Percentiles rank a stretch among this genome's conserved stretches.
These are phyloP conservation scores for Senna tora DNA, from an alignment of 306 rosid genomes.

Conservation along the genomic window DNA sequence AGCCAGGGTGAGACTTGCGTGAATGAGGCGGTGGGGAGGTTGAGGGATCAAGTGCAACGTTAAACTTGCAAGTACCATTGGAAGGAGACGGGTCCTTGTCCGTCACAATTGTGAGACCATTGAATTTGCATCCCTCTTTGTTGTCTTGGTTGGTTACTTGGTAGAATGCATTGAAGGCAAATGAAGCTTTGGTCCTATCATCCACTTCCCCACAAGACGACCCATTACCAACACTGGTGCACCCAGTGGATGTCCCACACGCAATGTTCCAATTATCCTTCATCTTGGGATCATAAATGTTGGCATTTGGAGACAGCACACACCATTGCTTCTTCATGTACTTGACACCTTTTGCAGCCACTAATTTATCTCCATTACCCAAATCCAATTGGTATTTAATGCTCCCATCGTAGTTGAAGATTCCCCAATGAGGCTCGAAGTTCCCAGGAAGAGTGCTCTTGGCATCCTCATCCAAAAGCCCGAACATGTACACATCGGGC, in stretches of 20 bases:
- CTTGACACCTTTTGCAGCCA: slow-evolving; percentile 58
- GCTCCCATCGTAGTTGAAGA: slow-evolving; percentile 63
- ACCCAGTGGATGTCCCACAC: slow-evolving; percentile 57
- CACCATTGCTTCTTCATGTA: slow-evolving; percentile 61
- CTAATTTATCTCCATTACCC: slow-evolving; percentile 35
- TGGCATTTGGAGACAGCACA: slow-evolving; percentile 54
- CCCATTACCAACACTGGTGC: slow-evolving; percentile 46
- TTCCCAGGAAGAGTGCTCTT: slow-evolving; percentile 65
- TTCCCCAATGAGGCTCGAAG: slow-evolving; percentile 77
- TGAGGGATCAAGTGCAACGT: slow-evolving; percentile 2
- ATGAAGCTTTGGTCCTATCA: slow-evolving; percentile 24
- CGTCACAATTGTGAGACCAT: neutral
- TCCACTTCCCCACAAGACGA: slow-evolving; percentile 16
- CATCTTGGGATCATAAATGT: slow-evolving; percentile 50
- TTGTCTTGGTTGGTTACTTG: slow-evolving; percentile 9
- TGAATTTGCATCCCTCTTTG: neutral
- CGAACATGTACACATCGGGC: slow-evolving; percentile 58
- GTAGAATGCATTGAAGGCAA: slow-evolving; percentile 21
- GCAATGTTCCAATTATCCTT: slow-evolving; percentile 44
- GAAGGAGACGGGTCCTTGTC: slow-evolving; percentile 15
- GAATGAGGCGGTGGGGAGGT: neutral
- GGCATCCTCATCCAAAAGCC: slow-evolving; percentile 60
- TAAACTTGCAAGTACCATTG: slow-evolving; percentile 1
- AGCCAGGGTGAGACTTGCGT: neutral
- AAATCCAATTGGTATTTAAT: slow-evolving; percentile 50